phyloP scores from a whole-genome alignment of 2,329 filamentous ascomycete genomes.

The Pseudonectria buxi region DNA sequence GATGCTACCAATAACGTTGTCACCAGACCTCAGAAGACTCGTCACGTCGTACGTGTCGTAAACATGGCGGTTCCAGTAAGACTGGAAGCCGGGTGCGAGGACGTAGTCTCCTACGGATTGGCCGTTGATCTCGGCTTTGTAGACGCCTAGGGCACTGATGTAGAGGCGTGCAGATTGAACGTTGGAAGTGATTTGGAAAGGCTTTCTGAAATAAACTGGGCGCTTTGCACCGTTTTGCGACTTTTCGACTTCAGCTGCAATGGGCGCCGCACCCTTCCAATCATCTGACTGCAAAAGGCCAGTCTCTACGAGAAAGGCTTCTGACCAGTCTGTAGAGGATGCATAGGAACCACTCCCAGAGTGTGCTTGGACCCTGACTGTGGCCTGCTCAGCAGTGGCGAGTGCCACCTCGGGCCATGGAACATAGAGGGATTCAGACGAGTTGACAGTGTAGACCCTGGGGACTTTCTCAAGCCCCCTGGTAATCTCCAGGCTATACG shows the following conservation, averaged over 20 bases:
- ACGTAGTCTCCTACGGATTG: slow-evolving; percentile 30
- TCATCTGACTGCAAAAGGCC: slow-evolving; percentile 23
- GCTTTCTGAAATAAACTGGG: slow-evolving; percentile 28
- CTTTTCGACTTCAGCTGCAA: slow-evolving; percentile 24
- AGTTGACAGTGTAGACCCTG: slow-evolving; percentile 22
- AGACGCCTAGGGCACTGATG: slow-evolving; percentile 39
- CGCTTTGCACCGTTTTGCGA: slow-evolving; percentile 22
- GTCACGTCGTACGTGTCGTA: slow-evolving; percentile 50
- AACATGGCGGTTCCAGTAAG: slow-evolving; percentile 41
- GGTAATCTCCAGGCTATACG: slow-evolving; percentile 38
- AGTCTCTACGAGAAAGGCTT: slow-evolving; percentile 29
- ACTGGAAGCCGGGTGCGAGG: slow-evolving; percentile 46
- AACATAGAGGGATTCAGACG: slow-evolving; percentile 33
- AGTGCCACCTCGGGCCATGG: slow-evolving; percentile 37
- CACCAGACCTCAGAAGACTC: slow-evolving; percentile 27
- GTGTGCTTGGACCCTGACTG: slow-evolving; percentile 28
- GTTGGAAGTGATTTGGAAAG: slow-evolving; percentile 19
- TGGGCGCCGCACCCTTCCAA: slow-evolving; percentile 25
- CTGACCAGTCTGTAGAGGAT: slow-evolving; percentile 19
- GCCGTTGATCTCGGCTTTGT: slow-evolving; percentile 42
- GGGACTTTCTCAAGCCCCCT: slow-evolving; percentile 8
- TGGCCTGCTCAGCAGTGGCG: slow-evolving; percentile 23
- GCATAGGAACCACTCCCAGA: slow-evolving; percentile 12
- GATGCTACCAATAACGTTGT: slow-evolving; percentile 31
- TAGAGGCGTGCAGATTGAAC: slow-evolving; percentile 37